phyloP scores from a whole-genome alignment of 345 rosid genomes.

The Hirschfeldia incana region DNA sequence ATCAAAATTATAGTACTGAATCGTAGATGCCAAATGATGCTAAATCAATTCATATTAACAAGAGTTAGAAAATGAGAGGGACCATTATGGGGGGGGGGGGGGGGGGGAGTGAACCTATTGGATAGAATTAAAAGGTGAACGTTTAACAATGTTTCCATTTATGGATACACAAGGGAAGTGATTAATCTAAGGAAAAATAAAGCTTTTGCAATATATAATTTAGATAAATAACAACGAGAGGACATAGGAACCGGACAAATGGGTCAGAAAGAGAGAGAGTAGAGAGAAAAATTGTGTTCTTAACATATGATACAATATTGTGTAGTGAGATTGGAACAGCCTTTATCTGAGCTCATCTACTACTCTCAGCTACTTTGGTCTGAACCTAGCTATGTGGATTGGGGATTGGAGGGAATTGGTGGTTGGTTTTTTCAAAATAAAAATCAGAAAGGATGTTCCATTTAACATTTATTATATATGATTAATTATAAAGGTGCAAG shows the following conservation, averaged over 20 bases:
- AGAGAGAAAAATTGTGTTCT: conserved; percentile 41
- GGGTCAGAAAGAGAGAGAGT: conserved; percentile 40
- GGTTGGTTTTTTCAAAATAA: conserved; percentile 26
- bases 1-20: conserved; percentile 24
- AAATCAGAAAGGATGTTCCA: conserved; percentile 1
- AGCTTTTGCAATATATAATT: conserved; percentile 18
- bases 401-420: conserved; percentile 38
- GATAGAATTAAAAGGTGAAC: conserved; percentile 21
- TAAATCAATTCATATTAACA: conserved; percentile 20
- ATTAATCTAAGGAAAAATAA: conserved; percentile 34
- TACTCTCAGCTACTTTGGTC: conserved; percentile 79
- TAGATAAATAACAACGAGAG: conserved; percentile 31
- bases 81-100: conserved; percentile 14
- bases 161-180: conserved; percentile 39
- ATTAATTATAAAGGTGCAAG: conserved; percentile 27
- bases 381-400: conserved; percentile 48
- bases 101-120: conserved; percentile 15
- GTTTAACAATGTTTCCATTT: conserved; percentile 41
- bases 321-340: conserved; percentile 66
- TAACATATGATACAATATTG: conserved; percentile 42
- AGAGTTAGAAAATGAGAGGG: conserved; percentile 29
- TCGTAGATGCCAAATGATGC: conserved; percentile 22
- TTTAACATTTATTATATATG: background rate
- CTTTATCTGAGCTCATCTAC: conserved; percentile 66
- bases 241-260: conserved; percentile 37